Percentiles rank a stretch among this genome's conserved stretches.
Conservation (phyloP, 495 filamentous ascomycete species). For the Sordaria brevicollis region DNA sequence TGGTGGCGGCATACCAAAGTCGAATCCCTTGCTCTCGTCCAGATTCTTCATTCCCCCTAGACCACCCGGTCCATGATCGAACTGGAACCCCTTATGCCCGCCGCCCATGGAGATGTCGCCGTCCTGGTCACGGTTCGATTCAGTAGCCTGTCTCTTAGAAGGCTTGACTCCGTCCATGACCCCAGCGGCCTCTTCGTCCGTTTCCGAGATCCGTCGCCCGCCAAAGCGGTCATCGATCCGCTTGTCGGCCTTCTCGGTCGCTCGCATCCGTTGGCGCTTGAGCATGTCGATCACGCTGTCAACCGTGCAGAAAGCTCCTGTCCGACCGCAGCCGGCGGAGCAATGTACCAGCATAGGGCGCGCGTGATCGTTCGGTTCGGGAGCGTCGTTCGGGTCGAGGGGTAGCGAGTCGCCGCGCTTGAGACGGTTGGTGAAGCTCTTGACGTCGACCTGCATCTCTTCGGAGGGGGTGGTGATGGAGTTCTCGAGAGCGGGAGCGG, state of each 20-base stretch:
- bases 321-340: conserved; percentile 89
- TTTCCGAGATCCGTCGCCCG: conserved; percentile 15
- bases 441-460: background rate
- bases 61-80: background rate
- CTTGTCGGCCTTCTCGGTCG: conserved; percentile 19
- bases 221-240: conserved; percentile 20
- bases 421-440: background rate
- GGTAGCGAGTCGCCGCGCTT: conserved; percentile 8
- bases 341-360: conserved; percentile 88
- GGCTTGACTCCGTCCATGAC: background rate
- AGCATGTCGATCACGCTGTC: conserved; percentile 91
- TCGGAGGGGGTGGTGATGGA: conserved; percentile 28
- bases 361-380: conserved; percentile 39
- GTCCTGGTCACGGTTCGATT: conserved; percentile 21
- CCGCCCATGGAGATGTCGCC: conserved; percentile 32
- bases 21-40: background rate
- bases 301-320: conserved; percentile 92
- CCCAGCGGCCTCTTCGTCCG: background rate
- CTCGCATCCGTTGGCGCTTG: conserved; percentile 55
- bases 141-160: background rate
- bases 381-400: conserved; percentile 36
- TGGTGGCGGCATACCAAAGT: background rate
- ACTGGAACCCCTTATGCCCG: background rate
- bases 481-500: conserved; percentile 28
- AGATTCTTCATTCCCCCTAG: background rate